Evolutionary conservation across 148 eudicot genomes (phyloP), one percentile per base, ranked within the genome.

Genomic region (Camellia granthamiana): DNA sequence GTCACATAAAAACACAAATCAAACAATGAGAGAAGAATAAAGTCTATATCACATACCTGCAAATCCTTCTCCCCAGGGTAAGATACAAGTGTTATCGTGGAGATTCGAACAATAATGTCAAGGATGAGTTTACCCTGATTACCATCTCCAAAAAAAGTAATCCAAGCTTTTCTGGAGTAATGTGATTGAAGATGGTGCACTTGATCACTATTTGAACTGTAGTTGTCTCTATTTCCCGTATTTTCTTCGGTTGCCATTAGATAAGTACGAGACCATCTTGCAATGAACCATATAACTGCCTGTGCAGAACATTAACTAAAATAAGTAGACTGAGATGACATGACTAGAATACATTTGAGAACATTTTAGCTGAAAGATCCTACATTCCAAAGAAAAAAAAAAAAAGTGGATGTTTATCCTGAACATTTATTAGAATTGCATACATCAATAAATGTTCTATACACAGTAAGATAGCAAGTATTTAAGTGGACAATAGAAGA

Each of bases 251-350:
- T 78, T 78, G 95, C 82, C 94, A 96, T 84, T 69, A 96, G 84
- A 87, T 91, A 96, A 59, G 99, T 96, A 79, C 89, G 75, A 70
- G 95, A 90, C 99, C 99, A 96, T 75, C 99, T 89, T 23, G 97
- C 91, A 83, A 96, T 89, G 81, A 96, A 96, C 99, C 99, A 96
- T 81, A 92, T 86, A 70, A 92, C 71, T 81, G 95, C 99, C 99
- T 96, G 91, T 81, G 70, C 12, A 78, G 77, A 81, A 51, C 58
- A 81, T 51, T 67, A 68, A 81, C 43, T 6, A 80, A 56, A 30
- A 81, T 69, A 77, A 80, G 78, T 78, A 60, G 79, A 75, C 61
- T 51, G 38, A 12, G 70, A 77, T 30, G 59, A 13, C 8, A 76
- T 46, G 18, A 78, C 59, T 56, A 72, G 47, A 52, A 18, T 54